phyloP scores from a whole-genome alignment of 441 rosid species.

The Corymbia calophylla region DNA sequence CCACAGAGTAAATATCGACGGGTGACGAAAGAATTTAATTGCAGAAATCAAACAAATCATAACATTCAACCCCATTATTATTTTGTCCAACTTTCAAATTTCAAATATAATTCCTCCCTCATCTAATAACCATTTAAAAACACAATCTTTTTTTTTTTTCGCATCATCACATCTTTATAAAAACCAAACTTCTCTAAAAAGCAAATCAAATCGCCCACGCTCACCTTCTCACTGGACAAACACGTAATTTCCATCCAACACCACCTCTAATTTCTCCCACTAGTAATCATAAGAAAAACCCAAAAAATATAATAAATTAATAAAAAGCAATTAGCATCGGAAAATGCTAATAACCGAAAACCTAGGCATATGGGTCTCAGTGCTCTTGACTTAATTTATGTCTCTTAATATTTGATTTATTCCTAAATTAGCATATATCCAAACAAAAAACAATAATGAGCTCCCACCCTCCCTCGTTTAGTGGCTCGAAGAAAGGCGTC shows the following conservation, averaged over 20 bases:
- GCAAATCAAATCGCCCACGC: not conserved
- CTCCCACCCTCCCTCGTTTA: not conserved
- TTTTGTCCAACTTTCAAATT: not conserved
- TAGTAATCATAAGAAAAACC: not conserved
- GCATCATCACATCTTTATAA: not conserved
- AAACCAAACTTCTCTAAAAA: not conserved
- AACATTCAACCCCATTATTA: not conserved
- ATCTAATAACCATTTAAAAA: not conserved
- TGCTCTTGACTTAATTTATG: not conserved
- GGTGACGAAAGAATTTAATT: not conserved
- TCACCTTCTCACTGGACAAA: not conserved
- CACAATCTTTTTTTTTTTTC: not conserved
- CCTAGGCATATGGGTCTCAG: not conserved
- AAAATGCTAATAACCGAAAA: not conserved
- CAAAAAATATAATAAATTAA: not conserved
- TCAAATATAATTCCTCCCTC: not conserved
- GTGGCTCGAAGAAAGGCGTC: constrained; percentile 25
- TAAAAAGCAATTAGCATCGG: not conserved
- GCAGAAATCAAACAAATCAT: not conserved
- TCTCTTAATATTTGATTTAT: not conserved
- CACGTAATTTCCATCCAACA: not conserved
- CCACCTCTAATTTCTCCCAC: not conserved
- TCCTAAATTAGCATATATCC: not conserved
- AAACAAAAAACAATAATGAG: not conserved
- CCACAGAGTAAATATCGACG: not conserved